Conservation (phyloP, 2,329 filamentous ascomycete species). For the Orbilia blumenaviensis region DNA sequence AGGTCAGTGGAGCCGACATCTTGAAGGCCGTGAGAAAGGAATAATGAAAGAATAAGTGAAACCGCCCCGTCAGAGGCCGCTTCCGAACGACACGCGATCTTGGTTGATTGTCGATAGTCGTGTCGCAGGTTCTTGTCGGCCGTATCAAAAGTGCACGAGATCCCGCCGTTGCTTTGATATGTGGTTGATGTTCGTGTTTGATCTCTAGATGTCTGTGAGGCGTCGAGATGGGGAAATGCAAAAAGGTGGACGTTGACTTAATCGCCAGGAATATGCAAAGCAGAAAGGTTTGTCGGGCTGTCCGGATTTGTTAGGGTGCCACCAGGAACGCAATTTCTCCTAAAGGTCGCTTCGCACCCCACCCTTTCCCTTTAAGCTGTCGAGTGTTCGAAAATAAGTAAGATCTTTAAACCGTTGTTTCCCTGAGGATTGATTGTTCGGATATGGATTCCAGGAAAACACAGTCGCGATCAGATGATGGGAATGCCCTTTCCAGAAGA, state of each 20-base stretch:
- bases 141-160: conserved; percentile 3
- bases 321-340: conserved; percentile 55
- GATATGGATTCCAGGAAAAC: conserved; percentile 26
- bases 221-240: conserved; percentile 48
- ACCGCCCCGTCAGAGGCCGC: conserved; percentile 50
- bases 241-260: conserved; percentile 44
- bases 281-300: conserved; percentile 54
- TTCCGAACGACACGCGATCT: conserved; percentile 52
- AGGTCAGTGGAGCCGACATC: conserved; percentile 53
- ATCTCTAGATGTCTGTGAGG: conserved; percentile 28
- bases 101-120: conserved; percentile 22
- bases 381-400: conserved; percentile 31
- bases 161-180: not conserved
- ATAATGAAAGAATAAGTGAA: conserved; percentile 33
- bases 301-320: conserved; percentile 55
- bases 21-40: conserved; percentile 33
- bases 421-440: conserved; percentile 14
- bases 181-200: conserved; percentile 36
- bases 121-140: conserved; percentile 7
- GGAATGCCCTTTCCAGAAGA: conserved; percentile 42
- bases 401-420: conserved; percentile 38
- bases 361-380: conserved; percentile 43
- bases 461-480: conserved; percentile 49
- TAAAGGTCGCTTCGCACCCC: conserved; percentile 53
- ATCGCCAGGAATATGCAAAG: conserved; percentile 53